These are phyloP conservation scores for Sugiyamaella qingdaonensis DNA, from an alignment of 805 yeast genomes.

Conservation along the genomic window DNA sequence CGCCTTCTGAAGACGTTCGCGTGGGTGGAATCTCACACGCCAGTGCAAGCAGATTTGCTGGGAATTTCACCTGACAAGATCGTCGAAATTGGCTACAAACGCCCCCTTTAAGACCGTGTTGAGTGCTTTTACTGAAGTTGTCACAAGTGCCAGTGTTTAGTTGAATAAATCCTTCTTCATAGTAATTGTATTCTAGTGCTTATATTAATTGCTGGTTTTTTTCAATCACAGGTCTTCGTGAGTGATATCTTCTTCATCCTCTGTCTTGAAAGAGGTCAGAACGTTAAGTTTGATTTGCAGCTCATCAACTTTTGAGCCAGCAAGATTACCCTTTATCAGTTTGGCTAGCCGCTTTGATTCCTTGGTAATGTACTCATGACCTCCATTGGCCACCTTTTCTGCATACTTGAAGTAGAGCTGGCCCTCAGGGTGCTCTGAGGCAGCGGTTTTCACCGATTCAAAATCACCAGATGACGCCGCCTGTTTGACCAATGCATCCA, in stretches of 20 bases:
- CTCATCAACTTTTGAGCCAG: conserved; percentile 45
- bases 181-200: too few species aligned
- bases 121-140: background rate
- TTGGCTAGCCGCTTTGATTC: conserved; percentile 47
- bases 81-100: conserved; percentile 7
- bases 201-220: too few species aligned
- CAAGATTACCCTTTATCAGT: conserved; percentile 40
- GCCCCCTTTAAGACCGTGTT: background rate
- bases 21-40: conserved; percentile 2
- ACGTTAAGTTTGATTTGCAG: conserved; percentile 51
- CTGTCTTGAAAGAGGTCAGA: conserved; percentile 32
- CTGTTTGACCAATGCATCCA: conserved; percentile 32
- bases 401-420: conserved; percentile 28
- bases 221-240: background rate
- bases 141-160: too few species aligned
- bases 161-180: background rate
- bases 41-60: background rate
- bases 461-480: conserved; percentile 28
- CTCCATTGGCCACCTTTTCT: conserved; percentile 27
- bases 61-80: conserved; percentile 5
- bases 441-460: conserved; percentile 24
- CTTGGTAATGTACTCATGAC: conserved; percentile 36
- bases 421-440: conserved; percentile 14
- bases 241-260: background rate
- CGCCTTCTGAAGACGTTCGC: background rate